Conservation (phyloP, 495 filamentous ascomycete species). For the Penicillium canariense region DNA sequence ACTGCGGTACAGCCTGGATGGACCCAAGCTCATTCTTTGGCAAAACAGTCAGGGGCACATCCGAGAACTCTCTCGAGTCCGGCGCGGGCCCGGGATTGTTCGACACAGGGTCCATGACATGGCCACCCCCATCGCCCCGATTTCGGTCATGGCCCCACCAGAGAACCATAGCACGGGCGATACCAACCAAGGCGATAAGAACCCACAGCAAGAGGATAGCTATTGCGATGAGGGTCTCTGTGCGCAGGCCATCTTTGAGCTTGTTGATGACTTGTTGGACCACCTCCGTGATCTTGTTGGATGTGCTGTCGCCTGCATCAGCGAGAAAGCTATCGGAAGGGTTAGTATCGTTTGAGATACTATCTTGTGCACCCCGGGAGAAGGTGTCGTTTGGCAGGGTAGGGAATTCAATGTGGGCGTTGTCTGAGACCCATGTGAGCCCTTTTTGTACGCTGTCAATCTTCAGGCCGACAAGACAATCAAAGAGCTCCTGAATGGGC, state of each 20-base stretch:
- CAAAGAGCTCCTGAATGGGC: constrained; percentile 68
- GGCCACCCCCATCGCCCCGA: constrained; percentile 50
- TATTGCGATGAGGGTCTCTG: constrained; percentile 74
- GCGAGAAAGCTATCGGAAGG: constrained; percentile 70
- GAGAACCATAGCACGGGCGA: constrained; percentile 60
- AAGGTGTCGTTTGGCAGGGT: constrained; percentile 76
- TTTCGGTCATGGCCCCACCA: constrained; percentile 40
- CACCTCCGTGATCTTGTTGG: constrained; percentile 77
- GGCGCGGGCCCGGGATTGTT: constrained; percentile 4
- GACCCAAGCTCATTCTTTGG: constrained; percentile 16
- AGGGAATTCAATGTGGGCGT: constrained; percentile 83
- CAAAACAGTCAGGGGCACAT: constrained; percentile 33
- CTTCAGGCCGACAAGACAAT: constrained; percentile 76
- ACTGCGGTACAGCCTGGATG: constrained; percentile 26
- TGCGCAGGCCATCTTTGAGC: constrained; percentile 61
- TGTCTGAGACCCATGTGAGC: constrained; percentile 82
- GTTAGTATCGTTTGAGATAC: constrained; percentile 49
- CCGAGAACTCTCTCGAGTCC: constrained; percentile 26
- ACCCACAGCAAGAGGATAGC: constrained; percentile 72
- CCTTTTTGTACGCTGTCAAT: constrained; percentile 73
- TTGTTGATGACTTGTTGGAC: constrained; percentile 62
- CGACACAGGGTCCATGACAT: constrained; percentile 21
- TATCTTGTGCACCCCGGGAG: constrained; percentile 69
- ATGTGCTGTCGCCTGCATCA: constrained; percentile 61
- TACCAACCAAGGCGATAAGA: constrained; percentile 68